These are phyloP conservation scores for Globisporangium megalacanthum DNA, from an alignment of 352 stramenopile species.

Conservation along the genomic window DNA sequence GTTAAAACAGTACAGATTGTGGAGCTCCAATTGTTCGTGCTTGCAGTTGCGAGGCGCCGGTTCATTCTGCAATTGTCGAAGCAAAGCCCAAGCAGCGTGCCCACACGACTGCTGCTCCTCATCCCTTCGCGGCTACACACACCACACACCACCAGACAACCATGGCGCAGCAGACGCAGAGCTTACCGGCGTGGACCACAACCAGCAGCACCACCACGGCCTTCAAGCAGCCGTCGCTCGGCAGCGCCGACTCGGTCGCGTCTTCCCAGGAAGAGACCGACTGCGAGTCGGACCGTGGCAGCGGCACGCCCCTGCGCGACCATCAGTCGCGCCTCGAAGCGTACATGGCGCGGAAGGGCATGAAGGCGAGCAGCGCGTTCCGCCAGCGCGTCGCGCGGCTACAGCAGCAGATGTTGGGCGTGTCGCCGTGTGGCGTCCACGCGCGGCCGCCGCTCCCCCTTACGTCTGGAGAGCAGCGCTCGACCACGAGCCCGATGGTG, in stretches of 20 bases:
- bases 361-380: conserved; percentile 19
- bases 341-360: conserved; percentile 31
- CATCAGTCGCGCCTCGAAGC: conserved; percentile 42
- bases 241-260: conserved; percentile 23
- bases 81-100: neutral
- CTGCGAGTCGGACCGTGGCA: conserved; percentile 54
- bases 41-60: neutral
- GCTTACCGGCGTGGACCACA: conserved; percentile 17
- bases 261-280: conserved; percentile 65
- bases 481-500: conserved; percentile 24
- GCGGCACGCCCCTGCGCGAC: conserved; percentile 36
- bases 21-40: neutral
- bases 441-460: neutral
- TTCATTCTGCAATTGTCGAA: conserved; percentile 38
- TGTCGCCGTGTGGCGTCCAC: conserved; percentile 7
- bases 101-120: neutral
- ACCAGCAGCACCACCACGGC: neutral
- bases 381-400: conserved; percentile 8
- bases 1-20: neutral
- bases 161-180: conserved; percentile 30
- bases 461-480: neutral
- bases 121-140: neutral
- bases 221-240: conserved; percentile 8
- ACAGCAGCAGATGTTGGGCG: neutral
- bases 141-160: neutral